Base-by-base conservation (phyloP, 2,329 filamentous ascomycete species). In the Scedosporium boydii region DNA sequence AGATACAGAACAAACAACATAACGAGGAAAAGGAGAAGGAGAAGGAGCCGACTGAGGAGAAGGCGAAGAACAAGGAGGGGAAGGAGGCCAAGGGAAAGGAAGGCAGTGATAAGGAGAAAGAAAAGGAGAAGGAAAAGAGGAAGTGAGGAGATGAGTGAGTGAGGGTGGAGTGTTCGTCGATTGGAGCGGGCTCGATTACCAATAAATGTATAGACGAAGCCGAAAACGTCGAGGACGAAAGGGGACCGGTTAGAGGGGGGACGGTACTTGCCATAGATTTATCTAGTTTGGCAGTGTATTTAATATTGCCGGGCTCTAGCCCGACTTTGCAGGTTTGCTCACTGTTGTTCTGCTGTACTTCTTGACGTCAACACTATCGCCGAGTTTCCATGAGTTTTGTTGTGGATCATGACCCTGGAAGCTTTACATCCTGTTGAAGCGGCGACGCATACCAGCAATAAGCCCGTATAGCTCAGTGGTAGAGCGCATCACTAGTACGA, bases 1-100 rank as follows among this genome's bases (percentile, higher is more conserved):
- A 99, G 84, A 97, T 98, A 68, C 93, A 98, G 80, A 99, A 99
- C 78, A 86, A 93, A 74, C 93, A 98, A 77, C 91, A 96, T 75
- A 90, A 96, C 71, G 95, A 98, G 72, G 95, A 99, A 72, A 93
- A 93, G 78, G 93, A 98, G 69, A 84, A 88, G 70, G 91, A 91
- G 78, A 91, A 92, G 72, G 87, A 88, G 58, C 89, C 89, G 71
- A 67, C 68, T 26, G 87, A 87, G 67, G 75, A 78, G 68, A 84
- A 84, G 66, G 80, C 82, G 60, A 82, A 85, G 67, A 83, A 83
- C 74, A 84, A 85, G 74, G 81, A 85, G 67, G 72, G 69, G 18
- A 63, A 67, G 42, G 59, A 57, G 48, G 64, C 77, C 62, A 79
- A 78, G 64, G 76, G 72, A 77, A 77, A 29, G 5, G 38, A 34